Evolutionary conservation across 2,329 filamentous ascomycete genomes (phyloP).

Genomic region (Hypomyces rosellus): DNA sequence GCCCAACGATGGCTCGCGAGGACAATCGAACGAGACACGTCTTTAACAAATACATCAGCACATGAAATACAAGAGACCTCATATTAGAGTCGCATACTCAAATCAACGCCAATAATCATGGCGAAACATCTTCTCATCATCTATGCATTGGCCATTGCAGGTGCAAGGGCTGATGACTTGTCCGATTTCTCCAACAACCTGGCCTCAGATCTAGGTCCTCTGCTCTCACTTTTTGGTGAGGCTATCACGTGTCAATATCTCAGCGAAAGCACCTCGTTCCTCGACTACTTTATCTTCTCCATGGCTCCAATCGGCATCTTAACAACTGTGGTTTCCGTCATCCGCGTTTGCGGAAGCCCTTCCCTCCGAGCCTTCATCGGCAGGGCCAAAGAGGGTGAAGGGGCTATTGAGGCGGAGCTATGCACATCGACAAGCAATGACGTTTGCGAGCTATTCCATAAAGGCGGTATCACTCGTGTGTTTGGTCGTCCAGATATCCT

Average conservation of each 20-base stretch:
- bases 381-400: constrained; percentile 22
- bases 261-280: constrained; percentile 22
- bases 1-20: no score
- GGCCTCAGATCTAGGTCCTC: constrained; percentile 26
- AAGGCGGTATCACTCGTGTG: constrained; percentile 24
- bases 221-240: constrained; percentile 32
- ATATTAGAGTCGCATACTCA: no score
- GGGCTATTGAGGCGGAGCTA: constrained; percentile 30
- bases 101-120: no score
- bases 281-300: constrained; percentile 29
- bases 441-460: constrained; percentile 34
- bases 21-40: no score
- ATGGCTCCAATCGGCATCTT: constrained; percentile 34
- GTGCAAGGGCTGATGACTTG: background rate
- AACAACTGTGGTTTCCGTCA: constrained; percentile 28
- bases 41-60: no score
- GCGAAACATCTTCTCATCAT: no score
- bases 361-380: background rate
- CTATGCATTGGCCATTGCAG: no score
- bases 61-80: no score
- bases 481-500: constrained; percentile 28
- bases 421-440: constrained; percentile 34
- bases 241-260: constrained; percentile 33
- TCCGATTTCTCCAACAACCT: constrained; percentile 31
- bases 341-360: constrained; percentile 24